Conservation (phyloP, 2,329 filamentous ascomycete genomes). For the Phaeosphaeriaceae sp. region DNA sequence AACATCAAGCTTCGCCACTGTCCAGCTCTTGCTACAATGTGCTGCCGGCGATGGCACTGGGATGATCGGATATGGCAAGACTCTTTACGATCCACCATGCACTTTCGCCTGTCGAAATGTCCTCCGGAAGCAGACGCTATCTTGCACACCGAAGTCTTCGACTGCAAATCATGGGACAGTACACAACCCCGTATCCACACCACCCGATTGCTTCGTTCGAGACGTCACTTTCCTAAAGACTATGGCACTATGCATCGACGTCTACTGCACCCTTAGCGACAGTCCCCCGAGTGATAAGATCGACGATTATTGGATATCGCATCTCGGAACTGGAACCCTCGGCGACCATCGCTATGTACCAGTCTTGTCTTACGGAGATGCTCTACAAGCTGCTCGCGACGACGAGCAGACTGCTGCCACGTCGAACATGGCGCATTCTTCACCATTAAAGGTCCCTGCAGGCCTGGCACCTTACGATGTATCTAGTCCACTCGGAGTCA, state of each 20-base stretch:
- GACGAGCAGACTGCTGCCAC: slow-evolving; percentile 1
- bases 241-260: slow-evolving; percentile 34
- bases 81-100: slow-evolving; percentile 25
- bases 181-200: slow-evolving; percentile 14
- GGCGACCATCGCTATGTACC: slow-evolving; percentile 13
- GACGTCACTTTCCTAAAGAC: slow-evolving; percentile 32
- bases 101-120: slow-evolving; percentile 24
- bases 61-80: slow-evolving; percentile 23
- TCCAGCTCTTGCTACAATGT: background rate
- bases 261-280: slow-evolving; percentile 21
- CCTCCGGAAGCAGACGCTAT: slow-evolving; percentile 9
- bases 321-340: slow-evolving; percentile 15
- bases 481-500: slow-evolving; percentile 4
- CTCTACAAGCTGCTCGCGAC: slow-evolving; percentile 4
- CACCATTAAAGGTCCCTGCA: background rate
- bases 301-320: slow-evolving; percentile 24
- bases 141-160: slow-evolving; percentile 6
- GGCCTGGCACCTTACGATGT: slow-evolving; percentile 5
- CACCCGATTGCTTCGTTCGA: slow-evolving; percentile 26
- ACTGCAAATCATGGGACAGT: slow-evolving; percentile 7
- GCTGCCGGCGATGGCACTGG: slow-evolving; percentile 6
- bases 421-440: slow-evolving; percentile 1
- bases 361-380: slow-evolving; percentile 11
- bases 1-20: background rate
- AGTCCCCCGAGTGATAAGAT: slow-evolving; percentile 12